phyloP scores from a whole-genome alignment of 2,329 filamentous ascomycete species.

The Claviceps maximensis region DNA sequence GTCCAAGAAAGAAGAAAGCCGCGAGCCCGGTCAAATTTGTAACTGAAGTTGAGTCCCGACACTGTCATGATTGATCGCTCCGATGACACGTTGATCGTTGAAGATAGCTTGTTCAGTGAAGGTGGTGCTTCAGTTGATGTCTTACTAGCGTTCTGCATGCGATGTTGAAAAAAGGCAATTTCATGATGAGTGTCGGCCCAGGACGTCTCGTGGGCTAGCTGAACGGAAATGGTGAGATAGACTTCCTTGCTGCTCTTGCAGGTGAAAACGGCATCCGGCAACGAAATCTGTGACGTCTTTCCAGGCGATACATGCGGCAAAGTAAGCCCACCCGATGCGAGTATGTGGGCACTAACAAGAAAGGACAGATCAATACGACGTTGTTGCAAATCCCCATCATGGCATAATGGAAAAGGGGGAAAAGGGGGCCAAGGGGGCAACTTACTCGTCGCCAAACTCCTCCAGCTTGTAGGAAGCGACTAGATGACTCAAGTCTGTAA shows the following conservation, averaged over 20 bases:
- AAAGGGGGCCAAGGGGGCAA: background rate
- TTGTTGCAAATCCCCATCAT: background rate
- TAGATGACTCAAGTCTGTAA: conserved; percentile 29
- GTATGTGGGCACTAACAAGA: background rate
- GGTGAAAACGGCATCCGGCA: background rate
- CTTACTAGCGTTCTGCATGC: conserved; percentile 17
- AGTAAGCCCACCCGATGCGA: conserved; percentile 19
- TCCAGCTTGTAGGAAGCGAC: conserved; percentile 30
- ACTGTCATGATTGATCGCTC: background rate
- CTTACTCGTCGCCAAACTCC: conserved; percentile 25
- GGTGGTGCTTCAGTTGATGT: background rate
- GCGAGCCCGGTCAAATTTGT: conserved; percentile 31
- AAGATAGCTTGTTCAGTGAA: background rate
- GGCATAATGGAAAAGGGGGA: background rate
- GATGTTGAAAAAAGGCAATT: conserved; percentile 40
- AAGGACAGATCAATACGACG: background rate
- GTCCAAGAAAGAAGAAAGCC: conserved; percentile 31
- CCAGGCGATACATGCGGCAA: conserved; percentile 29
- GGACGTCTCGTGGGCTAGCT: conserved; percentile 25
- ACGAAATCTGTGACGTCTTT: conserved; percentile 11
- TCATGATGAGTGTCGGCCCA: conserved; percentile 43
- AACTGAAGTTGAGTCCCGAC: conserved; percentile 15
- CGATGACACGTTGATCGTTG: background rate
- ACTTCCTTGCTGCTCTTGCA: conserved; percentile 19
- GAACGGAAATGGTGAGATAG: conserved; percentile 32